Base-by-base conservation (phyloP, 805 yeast species). In the Grigorovia yakushimaensis region DNA sequence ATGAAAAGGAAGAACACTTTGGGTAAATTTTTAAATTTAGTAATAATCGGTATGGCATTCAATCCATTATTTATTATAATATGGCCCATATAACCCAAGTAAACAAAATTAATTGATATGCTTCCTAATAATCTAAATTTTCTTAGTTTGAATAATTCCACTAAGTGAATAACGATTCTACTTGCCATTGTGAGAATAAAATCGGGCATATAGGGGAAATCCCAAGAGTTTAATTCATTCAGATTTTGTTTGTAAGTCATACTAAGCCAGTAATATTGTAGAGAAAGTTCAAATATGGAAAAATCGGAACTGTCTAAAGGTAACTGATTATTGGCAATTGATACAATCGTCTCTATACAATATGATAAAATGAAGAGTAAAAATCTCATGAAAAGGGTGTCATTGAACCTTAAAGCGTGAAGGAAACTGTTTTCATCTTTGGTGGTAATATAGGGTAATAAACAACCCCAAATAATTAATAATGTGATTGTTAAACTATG, bases 51-150 rank as follows among this genome's bases (percentile, higher is more conserved):
- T 53, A 86, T 72, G 38, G 68, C 62, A 5, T 69, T 53, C 52
- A 6, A 68, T 58, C 4, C 80, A 78, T 7, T 61, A 15, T 33
- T 33, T 6, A 71, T 7, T 72, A 60, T 15, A 88, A 91, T 54
- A 82, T 72, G 40, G 67, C 63, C 10, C 68, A 57, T 22, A 36
- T 43, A 48, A 5, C 17, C 9, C 7, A 85, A 58, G 43, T 83
- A 76, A 5, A 68, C 55, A 1, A 74, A 27, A 3, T 88, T 88
- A 39, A 84, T 58, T 1, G 81, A 47, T 1, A 84, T 62, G 47
- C 88, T 83, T 0, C 88, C 81, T 2, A 83, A 65, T 44, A 88
- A 67, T 45, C 88, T 70, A 59, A 74, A 81, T 50, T 69, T 69
- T 54, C 78, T 76, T 27, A 66, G 54, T 52, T 78, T 72, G 39